phyloP scores from a whole-genome alignment of 2,329 filamentous ascomycete species.

The Trichoderma sp. region DNA sequence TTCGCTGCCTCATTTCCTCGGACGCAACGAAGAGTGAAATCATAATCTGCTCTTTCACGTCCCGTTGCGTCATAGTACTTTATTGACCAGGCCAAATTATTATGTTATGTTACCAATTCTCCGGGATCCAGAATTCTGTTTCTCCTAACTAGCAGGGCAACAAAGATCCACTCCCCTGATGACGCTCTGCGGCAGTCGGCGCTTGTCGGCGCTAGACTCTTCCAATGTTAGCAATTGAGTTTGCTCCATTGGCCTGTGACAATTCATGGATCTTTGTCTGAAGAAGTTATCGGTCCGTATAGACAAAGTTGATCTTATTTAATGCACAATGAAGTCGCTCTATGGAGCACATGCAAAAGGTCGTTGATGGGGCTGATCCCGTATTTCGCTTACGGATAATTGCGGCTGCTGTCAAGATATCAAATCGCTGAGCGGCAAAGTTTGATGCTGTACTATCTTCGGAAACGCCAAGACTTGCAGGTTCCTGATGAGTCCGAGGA shows the following conservation, averaged over 20 bases:
- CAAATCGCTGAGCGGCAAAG: neutral
- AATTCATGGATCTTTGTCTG: neutral
- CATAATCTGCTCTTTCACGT: slow-evolving; percentile 2
- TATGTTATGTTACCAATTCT: neutral
- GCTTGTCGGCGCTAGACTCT: neutral
- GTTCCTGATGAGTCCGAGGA: neutral
- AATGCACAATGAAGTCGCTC: neutral
- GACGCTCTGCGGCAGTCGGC: neutral
- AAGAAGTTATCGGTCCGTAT: neutral
- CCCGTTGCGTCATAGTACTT: neutral
- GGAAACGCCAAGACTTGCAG: neutral
- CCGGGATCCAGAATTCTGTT: neutral
- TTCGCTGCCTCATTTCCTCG: neutral
- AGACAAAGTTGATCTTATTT: neutral
- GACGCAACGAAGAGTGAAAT: neutral
- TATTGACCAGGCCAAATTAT: neutral
- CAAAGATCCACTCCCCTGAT: neutral
- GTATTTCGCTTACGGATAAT: neutral
- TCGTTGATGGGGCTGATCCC: neutral
- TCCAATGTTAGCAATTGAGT: neutral
- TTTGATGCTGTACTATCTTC: neutral
- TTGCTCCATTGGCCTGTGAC: neutral
- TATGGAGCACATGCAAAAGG: neutral
- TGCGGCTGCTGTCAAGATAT: neutral
- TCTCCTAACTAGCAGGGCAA: slow-evolving; percentile 7